Evolutionary conservation across 805 yeast species (phyloP).

Genomic region (Yarrowia deformans): DNA sequence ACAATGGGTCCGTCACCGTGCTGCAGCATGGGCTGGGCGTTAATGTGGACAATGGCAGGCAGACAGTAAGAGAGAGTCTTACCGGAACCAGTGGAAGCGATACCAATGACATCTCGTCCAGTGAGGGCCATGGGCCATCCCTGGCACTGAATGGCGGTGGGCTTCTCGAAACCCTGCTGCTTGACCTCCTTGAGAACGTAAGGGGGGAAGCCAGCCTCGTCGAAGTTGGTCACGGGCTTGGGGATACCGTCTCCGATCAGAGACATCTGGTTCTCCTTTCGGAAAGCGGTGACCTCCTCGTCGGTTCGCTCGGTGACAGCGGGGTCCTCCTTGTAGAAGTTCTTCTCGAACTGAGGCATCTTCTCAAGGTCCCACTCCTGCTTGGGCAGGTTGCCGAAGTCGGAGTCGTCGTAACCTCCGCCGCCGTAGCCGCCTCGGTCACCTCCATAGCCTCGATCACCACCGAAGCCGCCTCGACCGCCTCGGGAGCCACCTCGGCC

Average conservation of each 20-base stretch:
- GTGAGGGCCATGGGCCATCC: constrained; percentile 99
- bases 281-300: constrained; percentile 73
- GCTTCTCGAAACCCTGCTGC: constrained; percentile 89
- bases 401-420: constrained; percentile 55
- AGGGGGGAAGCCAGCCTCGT: constrained; percentile 97
- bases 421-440: constrained; percentile 55
- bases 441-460: constrained; percentile 52
- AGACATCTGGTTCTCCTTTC: constrained; percentile 86
- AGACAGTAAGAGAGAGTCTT: constrained; percentile 96
- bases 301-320: constrained; percentile 77
- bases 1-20: constrained; percentile 99
- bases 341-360: constrained; percentile 91
- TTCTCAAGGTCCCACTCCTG: constrained; percentile 83
- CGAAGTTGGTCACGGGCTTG: constrained; percentile 89
- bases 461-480: constrained; percentile 51
- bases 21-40: constrained; percentile 92
- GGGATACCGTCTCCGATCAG: constrained; percentile 85
- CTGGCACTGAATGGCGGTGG: constrained; percentile 98
- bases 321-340: constrained; percentile 89
- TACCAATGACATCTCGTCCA: constrained; percentile 99
- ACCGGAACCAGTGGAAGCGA: constrained; percentile 99
- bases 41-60: constrained; percentile 96
- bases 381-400: constrained; percentile 64
- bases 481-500: constrained; percentile 56
- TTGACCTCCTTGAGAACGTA: constrained; percentile 89